These are phyloP conservation scores for Noccaea bulbosa DNA, from an alignment of 345 rosid species.

Conservation along the genomic window DNA sequence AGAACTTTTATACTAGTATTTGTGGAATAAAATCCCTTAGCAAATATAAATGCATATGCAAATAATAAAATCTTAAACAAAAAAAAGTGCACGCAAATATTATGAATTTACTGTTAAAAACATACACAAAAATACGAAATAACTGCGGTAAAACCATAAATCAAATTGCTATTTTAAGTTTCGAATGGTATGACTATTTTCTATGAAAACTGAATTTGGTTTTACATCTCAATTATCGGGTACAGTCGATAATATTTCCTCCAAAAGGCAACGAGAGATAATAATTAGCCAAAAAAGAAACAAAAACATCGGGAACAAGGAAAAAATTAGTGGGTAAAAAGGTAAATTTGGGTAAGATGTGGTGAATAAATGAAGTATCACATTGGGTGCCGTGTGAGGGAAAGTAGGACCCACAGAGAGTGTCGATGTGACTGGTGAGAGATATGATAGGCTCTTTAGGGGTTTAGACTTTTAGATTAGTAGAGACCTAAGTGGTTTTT, in stretches of 20 bases:
- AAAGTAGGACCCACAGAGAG: conserved; percentile 23
- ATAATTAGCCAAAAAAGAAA: conserved; percentile 32
- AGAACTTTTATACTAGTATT: conserved; percentile 17
- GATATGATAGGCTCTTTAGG: conserved; percentile 35
- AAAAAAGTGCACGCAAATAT: conserved; percentile 11
- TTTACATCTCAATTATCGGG: conserved; percentile 29
- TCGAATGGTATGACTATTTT: not conserved
- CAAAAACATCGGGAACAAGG: conserved; percentile 39
- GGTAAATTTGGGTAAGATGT: conserved; percentile 44
- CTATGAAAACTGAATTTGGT: not conserved
- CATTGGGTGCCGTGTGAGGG: conserved; percentile 19
- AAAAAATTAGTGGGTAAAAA: conserved; percentile 36
- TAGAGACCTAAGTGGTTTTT: conserved; percentile 29
- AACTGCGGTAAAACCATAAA: not conserved
- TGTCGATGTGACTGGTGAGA: conserved; percentile 40
- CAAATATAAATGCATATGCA: conserved; percentile 5
- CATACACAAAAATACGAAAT: not conserved
- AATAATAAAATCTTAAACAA: not conserved
- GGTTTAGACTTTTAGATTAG: conserved; percentile 39
- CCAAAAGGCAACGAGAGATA: conserved; percentile 18
- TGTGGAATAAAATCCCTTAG: conserved; percentile 11
- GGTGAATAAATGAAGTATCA: conserved; percentile 34
- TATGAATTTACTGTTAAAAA: not conserved
- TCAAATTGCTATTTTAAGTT: not conserved
- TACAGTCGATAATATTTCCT: conserved; percentile 3